phyloP scores from a whole-genome alignment of 2,329 filamentous ascomycete species.

The Podosphaera aphanis region DNA sequence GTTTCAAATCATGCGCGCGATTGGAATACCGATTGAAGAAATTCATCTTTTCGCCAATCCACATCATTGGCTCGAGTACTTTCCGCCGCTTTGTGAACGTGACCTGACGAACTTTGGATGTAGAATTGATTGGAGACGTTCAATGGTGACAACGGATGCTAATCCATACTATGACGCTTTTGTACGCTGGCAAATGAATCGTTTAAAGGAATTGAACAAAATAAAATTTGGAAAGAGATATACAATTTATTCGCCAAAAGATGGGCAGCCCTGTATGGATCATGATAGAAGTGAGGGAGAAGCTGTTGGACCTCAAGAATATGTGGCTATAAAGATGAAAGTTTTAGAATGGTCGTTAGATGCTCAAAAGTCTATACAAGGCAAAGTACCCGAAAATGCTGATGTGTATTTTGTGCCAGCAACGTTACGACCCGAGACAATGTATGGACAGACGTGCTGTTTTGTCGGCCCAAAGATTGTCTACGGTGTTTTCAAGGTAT shows the following conservation, averaged over 20 bases:
- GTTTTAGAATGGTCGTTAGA: constrained; percentile 71
- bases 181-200: constrained; percentile 91
- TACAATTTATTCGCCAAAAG: constrained; percentile 80
- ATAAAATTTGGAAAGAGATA: constrained; percentile 86
- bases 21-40: constrained; percentile 68
- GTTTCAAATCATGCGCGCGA: constrained; percentile 79
- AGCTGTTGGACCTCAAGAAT: constrained; percentile 69
- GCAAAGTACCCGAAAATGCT: constrained; percentile 54
- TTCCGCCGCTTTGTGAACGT: constrained; percentile 56
- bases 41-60: constrained; percentile 86
- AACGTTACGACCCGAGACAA: constrained; percentile 84
- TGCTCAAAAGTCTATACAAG: constrained; percentile 46
- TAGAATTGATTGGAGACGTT: constrained; percentile 78
- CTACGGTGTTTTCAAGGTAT: constrained; percentile 71
- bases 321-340: constrained; percentile 76
- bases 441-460: constrained; percentile 95
- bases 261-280: constrained; percentile 70
- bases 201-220: constrained; percentile 69
- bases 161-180: constrained; percentile 96
- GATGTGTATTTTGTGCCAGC: constrained; percentile 79
- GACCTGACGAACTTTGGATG: constrained; percentile 70
- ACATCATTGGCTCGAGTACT: constrained; percentile 78
- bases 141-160: constrained; percentile 83
- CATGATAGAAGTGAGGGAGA: constrained; percentile 66
- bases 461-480: constrained; percentile 78